A percentile compares a stretch with the other conserved stretches of the same genome.
These are phyloP conservation scores for Rhododendron henanense DNA, from an alignment of 148 eudicot species.

Conservation along the genomic window DNA sequence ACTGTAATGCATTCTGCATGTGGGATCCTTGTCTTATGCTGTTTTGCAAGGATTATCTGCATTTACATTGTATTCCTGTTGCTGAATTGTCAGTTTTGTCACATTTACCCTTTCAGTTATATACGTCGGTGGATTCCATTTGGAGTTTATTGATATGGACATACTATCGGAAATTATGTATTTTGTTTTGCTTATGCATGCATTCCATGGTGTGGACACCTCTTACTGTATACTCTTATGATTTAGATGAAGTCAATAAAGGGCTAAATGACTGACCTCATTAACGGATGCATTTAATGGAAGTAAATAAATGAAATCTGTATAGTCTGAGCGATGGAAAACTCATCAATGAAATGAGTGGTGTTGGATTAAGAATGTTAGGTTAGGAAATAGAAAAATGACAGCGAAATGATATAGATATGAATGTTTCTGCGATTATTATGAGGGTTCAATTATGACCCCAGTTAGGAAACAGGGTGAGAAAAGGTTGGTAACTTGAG, in stretches of 20 bases:
- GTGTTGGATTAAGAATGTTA: background rate
- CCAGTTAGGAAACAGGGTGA: background rate
- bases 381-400: background rate
- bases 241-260: background rate
- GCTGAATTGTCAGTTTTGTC: background rate
- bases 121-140: background rate
- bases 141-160: background rate
- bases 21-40: background rate
- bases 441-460: background rate
- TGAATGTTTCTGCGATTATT: background rate
- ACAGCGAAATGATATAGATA: background rate
- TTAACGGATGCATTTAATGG: background rate
- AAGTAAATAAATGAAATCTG: background rate
- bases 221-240: background rate
- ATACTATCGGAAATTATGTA: background rate
- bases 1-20: background rate
- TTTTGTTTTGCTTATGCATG: background rate
- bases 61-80: background rate
- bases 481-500: background rate
- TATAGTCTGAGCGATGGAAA: background rate
- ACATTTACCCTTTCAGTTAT: background rate
- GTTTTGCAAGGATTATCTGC: background rate
- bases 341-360: background rate
- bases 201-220: background rate
- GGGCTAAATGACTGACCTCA: background rate